A percentile compares a stretch with the other conserved stretches of the same genome.
These are phyloP conservation scores for Ascochyta lentis DNA, from an alignment of 2,329 filamentous ascomycete species.

Conservation along the genomic window DNA sequence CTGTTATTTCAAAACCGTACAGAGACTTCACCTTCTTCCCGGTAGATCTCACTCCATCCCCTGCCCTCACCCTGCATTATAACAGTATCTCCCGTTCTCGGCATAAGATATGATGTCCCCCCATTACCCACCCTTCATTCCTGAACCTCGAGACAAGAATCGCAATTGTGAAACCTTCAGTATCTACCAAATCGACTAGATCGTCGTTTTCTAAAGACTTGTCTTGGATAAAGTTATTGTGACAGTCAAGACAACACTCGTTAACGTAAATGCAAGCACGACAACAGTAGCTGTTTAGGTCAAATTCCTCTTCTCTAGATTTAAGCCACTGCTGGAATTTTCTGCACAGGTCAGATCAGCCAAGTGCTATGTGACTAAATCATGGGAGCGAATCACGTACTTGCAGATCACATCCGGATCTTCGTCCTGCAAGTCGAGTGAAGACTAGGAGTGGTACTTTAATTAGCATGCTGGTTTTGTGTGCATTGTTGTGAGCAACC, in stretches of 20 bases:
- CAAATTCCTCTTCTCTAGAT: slow-evolving; percentile 3
- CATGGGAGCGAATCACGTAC: background rate
- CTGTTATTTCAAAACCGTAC: background rate
- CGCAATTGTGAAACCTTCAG: slow-evolving; percentile 3
- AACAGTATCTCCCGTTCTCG: slow-evolving; percentile 9
- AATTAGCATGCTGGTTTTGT: background rate
- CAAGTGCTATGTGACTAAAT: background rate
- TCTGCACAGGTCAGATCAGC: slow-evolving; percentile 3
- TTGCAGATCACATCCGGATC: background rate
- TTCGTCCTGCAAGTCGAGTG: background rate
- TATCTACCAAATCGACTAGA: slow-evolving; percentile 1
- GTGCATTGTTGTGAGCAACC: background rate
- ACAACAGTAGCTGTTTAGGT: background rate
- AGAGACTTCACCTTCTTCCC: slow-evolving; percentile 1
- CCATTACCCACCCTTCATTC: slow-evolving; percentile 7
- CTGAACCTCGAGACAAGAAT: slow-evolving; percentile 9
- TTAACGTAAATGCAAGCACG: slow-evolving; percentile 1
- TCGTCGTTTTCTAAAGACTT: slow-evolving; percentile 6
- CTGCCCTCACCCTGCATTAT: slow-evolving; percentile 10
- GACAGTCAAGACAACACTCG: slow-evolving; percentile 1
- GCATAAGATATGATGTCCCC: slow-evolving; percentile 6
- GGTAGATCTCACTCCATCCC: slow-evolving; percentile 6
- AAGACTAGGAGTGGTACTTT: background rate
- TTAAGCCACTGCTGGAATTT: slow-evolving; percentile 1
- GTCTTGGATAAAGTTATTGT: slow-evolving; percentile 3